Evolutionary conservation across 371 early-diverging fungal species (phyloP).

Genomic region (Mortierella sp.): DNA sequence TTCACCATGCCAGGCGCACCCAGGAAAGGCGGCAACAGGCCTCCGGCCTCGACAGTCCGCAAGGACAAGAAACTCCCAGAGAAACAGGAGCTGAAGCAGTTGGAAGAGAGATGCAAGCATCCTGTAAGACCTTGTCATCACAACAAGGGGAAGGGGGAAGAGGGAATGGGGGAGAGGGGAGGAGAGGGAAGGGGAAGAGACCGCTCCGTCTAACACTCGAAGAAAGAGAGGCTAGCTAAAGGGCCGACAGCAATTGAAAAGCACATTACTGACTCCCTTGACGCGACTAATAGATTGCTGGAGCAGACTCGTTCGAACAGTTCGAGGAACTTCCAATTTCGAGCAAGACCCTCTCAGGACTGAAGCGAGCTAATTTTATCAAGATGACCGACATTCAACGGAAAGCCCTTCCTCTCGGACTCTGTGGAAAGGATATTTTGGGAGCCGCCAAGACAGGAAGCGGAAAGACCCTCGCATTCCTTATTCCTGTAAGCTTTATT

Average conservation of each 20-base stretch:
- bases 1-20: too few relatives aligned
- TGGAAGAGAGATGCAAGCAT: constrained; percentile 39
- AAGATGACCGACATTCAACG: constrained; percentile 98
- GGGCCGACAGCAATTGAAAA: background rate
- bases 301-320: constrained; percentile 38
- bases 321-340: constrained; percentile 76
- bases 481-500: constrained; percentile 85
- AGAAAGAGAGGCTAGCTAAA: too few relatives aligned
- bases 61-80: constrained; percentile 6
- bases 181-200: too few relatives aligned
- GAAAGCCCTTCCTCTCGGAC: constrained; percentile 88
- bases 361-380: constrained; percentile 81
- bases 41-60: too few relatives aligned
- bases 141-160: too few relatives aligned
- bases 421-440: constrained; percentile 91
- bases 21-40: too few relatives aligned
- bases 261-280: background rate
- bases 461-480: constrained; percentile 98
- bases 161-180: too few relatives aligned
- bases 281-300: constrained; percentile 20
- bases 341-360: constrained; percentile 68
- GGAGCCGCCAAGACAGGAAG: constrained; percentile 99
- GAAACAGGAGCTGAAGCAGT: constrained; percentile 43
- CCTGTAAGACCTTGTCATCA: constrained; percentile 24
- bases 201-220: too few relatives aligned